These are phyloP conservation scores for Cyberlindnera veronae DNA, from an alignment of 805 yeast genomes.

Conservation along the genomic window DNA sequence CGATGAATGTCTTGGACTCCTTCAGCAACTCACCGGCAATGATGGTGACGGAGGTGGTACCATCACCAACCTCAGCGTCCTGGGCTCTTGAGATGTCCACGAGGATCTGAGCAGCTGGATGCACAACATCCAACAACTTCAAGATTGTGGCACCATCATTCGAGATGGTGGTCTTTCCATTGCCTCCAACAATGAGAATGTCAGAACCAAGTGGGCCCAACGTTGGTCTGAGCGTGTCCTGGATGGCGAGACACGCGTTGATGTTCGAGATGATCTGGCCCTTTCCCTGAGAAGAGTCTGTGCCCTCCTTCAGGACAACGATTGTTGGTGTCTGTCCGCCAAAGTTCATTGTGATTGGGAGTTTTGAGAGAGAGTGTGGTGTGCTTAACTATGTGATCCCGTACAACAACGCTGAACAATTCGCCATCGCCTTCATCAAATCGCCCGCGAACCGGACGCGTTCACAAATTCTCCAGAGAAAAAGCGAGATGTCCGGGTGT, in stretches of 20 bases:
- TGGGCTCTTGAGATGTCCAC: slow-evolving; percentile 95
- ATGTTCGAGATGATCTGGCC: slow-evolving; percentile 95
- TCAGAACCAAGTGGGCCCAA: slow-evolving; percentile 98
- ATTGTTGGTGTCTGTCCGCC: slow-evolving; percentile 96
- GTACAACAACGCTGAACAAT: not conserved
- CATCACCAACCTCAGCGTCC: slow-evolving; percentile 98
- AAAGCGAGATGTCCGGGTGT: not conserved
- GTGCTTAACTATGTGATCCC: not conserved
- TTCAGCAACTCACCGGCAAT: slow-evolving; percentile 92
- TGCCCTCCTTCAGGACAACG: slow-evolving; percentile 96
- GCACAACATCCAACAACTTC: slow-evolving; percentile 89
- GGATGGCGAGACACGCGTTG: slow-evolving; percentile 95
- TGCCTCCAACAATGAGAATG: slow-evolving; percentile 78
- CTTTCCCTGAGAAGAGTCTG: slow-evolving; percentile 93
- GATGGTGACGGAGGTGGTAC: slow-evolving; percentile 93
- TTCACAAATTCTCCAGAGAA: not conserved
- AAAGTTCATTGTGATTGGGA: slow-evolving; percentile 64
- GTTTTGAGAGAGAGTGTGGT: not conserved
- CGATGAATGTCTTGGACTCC: slow-evolving; percentile 86
- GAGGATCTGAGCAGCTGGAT: slow-evolving; percentile 95
- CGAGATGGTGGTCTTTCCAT: slow-evolving; percentile 89
- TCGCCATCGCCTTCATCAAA: slow-evolving; percentile 5
- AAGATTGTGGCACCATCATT: slow-evolving; percentile 98
- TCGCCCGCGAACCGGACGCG: not conserved
- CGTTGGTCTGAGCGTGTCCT: slow-evolving; percentile 91